Evolutionary conservation across 31 red algal genomes (phyloP), one percentile per base, ranked within the genome.

Genomic region (Odonthalia washingtoniensis): DNA sequence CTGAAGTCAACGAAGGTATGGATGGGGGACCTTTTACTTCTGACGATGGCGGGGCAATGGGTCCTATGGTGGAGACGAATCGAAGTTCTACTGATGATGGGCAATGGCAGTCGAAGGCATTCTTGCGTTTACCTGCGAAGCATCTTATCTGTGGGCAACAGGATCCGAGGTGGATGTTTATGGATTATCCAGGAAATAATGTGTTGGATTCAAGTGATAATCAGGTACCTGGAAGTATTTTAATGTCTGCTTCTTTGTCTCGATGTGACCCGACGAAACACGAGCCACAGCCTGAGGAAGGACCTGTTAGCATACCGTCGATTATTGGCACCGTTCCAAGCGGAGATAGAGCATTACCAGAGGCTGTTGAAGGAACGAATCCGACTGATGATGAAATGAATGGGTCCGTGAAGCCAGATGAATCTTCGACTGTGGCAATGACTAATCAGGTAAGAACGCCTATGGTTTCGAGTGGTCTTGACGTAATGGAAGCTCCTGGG

Each of bases 131-230:
- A 27, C 89, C 94, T 40, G 94, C 89, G 32, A 90, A 89, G 73
- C 83, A 96, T 77, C 46, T 96, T 24, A 89, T 96, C n/a, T 88
- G 87, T 69, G 84, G 84, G 12, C 94, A 96, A 81, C 39, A 46
- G 16, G 85, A 89, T 17, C 89, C 94, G 30, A 75, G 87, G 65
- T 96, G 94, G 94, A 92, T 96, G 89, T 96, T 96, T 42, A 96
- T 96, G 94, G 94, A 96, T 81, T 96, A 90, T 74, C 90, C 90
- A 3, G 87, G 90, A 27, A 92, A 92, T 66, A 85, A 92, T 67
- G 85, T 88, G 32, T 68, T 89, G 16, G 87, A 85, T 41, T 78
- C 87, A 1, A 83, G 32, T 75, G 90, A 93, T 35, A 93, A 83
- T 77, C 84, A 89, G 61, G 95, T 96, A 2, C 95, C 95, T 4